Conservation (phyloP, 2,329 filamentous ascomycete species). For the Trichoderma afroharzianum region DNA sequence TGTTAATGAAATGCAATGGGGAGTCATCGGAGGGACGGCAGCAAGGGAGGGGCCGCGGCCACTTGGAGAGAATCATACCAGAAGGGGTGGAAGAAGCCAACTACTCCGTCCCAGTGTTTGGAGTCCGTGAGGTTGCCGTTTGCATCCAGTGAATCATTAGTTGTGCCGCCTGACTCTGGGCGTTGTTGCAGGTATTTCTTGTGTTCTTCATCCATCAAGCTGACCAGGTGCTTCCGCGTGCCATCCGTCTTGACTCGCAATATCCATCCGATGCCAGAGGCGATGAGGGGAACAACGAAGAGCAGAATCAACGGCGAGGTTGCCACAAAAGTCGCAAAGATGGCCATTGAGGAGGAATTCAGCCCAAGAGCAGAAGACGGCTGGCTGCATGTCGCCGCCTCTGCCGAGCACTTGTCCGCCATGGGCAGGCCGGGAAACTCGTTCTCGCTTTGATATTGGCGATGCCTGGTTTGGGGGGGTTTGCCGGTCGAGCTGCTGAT, state of each 20-base stretch:
- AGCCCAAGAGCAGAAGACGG: slow-evolving; percentile 23
- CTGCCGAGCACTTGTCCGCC: slow-evolving; percentile 12
- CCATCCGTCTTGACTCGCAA: slow-evolving; percentile 61
- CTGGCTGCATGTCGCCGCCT: slow-evolving; percentile 10
- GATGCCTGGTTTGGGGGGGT: background rate
- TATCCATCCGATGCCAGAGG: slow-evolving; percentile 54
- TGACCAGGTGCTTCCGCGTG: slow-evolving; percentile 55
- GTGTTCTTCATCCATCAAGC: slow-evolving; percentile 47
- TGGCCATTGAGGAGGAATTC: slow-evolving; percentile 25
- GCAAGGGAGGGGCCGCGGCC: background rate
- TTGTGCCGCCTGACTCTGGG: slow-evolving; percentile 31
- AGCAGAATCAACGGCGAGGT: slow-evolving; percentile 23
- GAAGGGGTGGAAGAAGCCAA: slow-evolving; percentile 97
- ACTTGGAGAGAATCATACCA: slow-evolving; percentile 56
- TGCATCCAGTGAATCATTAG: slow-evolving; percentile 63
- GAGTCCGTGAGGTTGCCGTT: slow-evolving; percentile 38
- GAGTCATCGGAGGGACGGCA: background rate
- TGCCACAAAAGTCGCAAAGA: slow-evolving; percentile 24
- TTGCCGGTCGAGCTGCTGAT: background rate
- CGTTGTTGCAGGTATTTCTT: slow-evolving; percentile 35
- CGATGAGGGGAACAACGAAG: slow-evolving; percentile 35
- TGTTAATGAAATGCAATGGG: slow-evolving; percentile 8
- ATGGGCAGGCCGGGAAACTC: slow-evolving; percentile 17
- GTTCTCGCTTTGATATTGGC: background rate
- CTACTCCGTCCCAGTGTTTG: slow-evolving; percentile 71